Evolutionary conservation across 805 yeast genomes (phyloP).

Genomic region (Lipomyces sp.): DNA sequence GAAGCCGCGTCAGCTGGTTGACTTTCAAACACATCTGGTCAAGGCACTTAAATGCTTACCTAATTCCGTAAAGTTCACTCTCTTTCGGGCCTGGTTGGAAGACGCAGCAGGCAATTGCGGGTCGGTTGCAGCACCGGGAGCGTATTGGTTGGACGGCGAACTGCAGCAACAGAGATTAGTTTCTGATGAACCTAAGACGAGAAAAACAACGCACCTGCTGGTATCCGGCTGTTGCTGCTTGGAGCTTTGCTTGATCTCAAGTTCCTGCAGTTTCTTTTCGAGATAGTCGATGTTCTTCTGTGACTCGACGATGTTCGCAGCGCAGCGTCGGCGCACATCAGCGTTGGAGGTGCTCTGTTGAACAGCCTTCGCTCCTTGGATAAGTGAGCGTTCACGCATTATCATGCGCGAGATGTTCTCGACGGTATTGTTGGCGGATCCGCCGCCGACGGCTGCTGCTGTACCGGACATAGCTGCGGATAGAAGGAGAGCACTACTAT

Average conservation of each 20-base stretch:
- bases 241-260: constrained; percentile 42
- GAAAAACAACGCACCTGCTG: background rate
- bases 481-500: background rate
- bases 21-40: no score
- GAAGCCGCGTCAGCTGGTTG: no score
- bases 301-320: constrained; percentile 85
- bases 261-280: constrained; percentile 67
- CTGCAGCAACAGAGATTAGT: no score
- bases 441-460: background rate
- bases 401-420: constrained; percentile 79
- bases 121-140: background rate
- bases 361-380: constrained; percentile 79
- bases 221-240: background rate
- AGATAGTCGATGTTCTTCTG: constrained; percentile 86
- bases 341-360: constrained; percentile 75
- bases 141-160: background rate
- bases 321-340: constrained; percentile 84
- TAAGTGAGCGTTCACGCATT: constrained; percentile 81
- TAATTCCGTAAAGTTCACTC: constrained; percentile 27
- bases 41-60: no score
- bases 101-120: background rate
- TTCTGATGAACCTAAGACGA: no score
- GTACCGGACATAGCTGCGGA: background rate
- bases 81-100: constrained; percentile 1
- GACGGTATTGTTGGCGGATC: constrained; percentile 42